Conservation (phyloP, 2,329 filamentous ascomycete species). For the Fusarium continuum region DNA sequence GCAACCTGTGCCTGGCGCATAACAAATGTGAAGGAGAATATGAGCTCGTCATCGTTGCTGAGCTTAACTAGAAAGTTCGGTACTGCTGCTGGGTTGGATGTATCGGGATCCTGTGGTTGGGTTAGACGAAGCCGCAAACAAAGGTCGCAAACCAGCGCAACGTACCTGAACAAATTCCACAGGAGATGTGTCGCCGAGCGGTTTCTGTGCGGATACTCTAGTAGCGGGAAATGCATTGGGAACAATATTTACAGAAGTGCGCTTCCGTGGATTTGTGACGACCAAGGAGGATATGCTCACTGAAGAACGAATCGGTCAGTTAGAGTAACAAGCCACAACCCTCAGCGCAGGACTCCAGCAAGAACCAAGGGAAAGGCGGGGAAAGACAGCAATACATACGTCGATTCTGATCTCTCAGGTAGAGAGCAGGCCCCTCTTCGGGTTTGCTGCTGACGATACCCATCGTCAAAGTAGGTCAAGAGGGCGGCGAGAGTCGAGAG, state of each 20-base stretch:
- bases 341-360: conserved; percentile 15
- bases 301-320: conserved; percentile 52
- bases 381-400: conserved; percentile 65
- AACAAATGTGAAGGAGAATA: conserved; percentile 92
- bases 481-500: conserved; percentile 28
- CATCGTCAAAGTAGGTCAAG: conserved; percentile 67
- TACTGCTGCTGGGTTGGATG: conserved; percentile 54
- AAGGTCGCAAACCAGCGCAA: conserved; percentile 40
- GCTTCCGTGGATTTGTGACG: conserved; percentile 81
- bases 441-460: conserved; percentile 90
- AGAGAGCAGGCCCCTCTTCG: conserved; percentile 83
- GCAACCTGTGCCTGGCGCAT: conserved; percentile 64
- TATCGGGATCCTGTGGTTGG: conserved; percentile 76
- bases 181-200: conserved; percentile 75
- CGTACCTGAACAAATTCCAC: conserved; percentile 92
- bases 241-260: conserved; percentile 77
- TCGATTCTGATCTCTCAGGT: conserved; percentile 89
- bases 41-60: conserved; percentile 88
- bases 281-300: conserved; percentile 87
- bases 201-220: conserved; percentile 76
- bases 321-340: conserved; percentile 30
- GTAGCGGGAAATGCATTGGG: conserved; percentile 91
- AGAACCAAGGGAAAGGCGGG: conserved; percentile 17
- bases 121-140: conserved; percentile 30
- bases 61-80: conserved; percentile 88